These are phyloP conservation scores for Sugiyamaella pinicola DNA, from an alignment of 1,139 yeast genomes.

Conservation along the genomic window DNA sequence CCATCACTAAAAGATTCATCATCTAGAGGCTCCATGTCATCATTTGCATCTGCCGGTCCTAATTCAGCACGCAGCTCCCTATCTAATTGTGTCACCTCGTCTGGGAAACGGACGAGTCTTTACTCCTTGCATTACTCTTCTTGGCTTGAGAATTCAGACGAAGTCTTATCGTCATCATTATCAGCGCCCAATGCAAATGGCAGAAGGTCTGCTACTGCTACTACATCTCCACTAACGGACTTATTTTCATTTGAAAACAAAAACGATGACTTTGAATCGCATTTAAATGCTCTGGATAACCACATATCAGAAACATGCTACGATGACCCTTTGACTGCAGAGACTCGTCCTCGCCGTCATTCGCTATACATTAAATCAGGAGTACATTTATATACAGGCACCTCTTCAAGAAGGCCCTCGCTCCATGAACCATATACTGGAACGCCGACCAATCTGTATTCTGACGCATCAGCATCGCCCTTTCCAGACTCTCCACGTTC, in stretches of 20 bases:
- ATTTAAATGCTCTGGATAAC: conserved; percentile 2
- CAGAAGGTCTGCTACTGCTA: not conserved
- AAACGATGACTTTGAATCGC: conserved; percentile 13
- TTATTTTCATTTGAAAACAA: conserved; percentile 8
- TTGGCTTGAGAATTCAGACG: not conserved
- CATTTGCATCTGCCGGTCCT: conserved; percentile 15
- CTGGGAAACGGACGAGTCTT: not conserved
- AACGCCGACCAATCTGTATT: conserved; percentile 11
- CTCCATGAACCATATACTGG: conserved; percentile 7
- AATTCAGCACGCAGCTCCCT: conserved; percentile 7
- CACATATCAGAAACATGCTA: conserved; percentile 1
- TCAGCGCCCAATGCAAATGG: conserved; percentile 1
- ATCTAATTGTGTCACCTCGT: not conserved
- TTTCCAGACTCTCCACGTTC: conserved; percentile 28
- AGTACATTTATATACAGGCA: conserved; percentile 23
- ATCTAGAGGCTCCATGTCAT: conserved; percentile 15
- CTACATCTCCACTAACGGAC: conserved; percentile 8
- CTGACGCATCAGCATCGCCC: conserved; percentile 15
- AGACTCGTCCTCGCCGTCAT: conserved; percentile 26
- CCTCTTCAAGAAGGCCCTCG: conserved; percentile 16
- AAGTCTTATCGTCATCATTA: not conserved
- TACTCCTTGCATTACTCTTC: not conserved
- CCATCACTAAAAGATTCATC: conserved; percentile 16
- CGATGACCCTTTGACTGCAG: conserved; percentile 9
- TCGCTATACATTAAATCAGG: conserved; percentile 31